Evolutionary conservation across 257 asterid species (phyloP), one percentile per base, ranked within the genome.

Genomic region (Nicotiana paniculata): DNA sequence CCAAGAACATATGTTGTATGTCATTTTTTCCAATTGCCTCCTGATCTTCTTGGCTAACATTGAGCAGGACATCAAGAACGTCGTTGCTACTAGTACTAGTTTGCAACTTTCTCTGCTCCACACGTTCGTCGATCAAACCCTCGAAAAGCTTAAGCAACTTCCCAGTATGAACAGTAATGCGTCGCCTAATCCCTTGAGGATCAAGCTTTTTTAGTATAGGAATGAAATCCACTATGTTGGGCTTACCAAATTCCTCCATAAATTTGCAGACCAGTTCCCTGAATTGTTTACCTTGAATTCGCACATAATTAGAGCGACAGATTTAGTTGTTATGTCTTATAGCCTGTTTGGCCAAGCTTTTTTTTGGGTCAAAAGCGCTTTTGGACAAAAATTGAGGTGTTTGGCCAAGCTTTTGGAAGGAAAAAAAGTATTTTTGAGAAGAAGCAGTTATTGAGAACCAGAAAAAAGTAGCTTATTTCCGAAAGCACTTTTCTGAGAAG

Each of bases 131-230:
- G 6, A 77, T 77, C 69, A 77, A 77, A 32, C 81, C 81, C 28
- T 39, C 69, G 2, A 57, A 77, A 54, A 57, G 64, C 18, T 57
- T 77, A 57, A 77, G 69, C 54, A 57, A 30, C 35, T 55, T 77
- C 54, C 43, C 54, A 2, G 12, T 2, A 57, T 57, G 67, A 77
- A 55, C 43, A 37, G n/a, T 57, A 58, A 77, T 77, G 28, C 7
- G 17, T 30, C 32, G 3, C n/a, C 81, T 77, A 17, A 58, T 78
- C 21, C 70, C 82, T 78, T 78, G 82, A 78, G 70, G 82, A 32
- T 78, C 82, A 2, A 78, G 18, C 3, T n/a, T 58, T 78, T 37
- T 43, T 2, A 78, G 70, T 6, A 78, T 6, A 78, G 81, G 57
- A n/a, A 78, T 17, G 68, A 57, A 55, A 58, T 78, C 55, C 67